Evolutionary conservation across 768 basidiomycete genomes (phyloP).

Genomic region (Trichaptum fuscoviolaceum): DNA sequence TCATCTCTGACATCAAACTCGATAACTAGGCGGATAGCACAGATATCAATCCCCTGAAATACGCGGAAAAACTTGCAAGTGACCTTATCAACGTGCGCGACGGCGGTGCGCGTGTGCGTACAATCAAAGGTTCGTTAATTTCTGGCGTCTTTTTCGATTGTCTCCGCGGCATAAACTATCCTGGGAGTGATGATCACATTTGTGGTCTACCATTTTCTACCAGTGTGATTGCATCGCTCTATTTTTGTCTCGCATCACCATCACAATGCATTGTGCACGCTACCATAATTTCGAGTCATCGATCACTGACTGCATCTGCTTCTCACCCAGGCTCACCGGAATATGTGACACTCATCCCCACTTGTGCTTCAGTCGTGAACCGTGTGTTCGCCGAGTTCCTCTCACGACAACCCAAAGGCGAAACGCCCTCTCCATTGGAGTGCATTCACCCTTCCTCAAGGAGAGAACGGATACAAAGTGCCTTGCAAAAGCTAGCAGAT

Average conservation of each 20-base stretch:
- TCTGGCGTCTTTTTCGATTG: too few species aligned
- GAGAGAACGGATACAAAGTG: slow-evolving; percentile 47
- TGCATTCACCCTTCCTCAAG: slow-evolving; percentile 2
- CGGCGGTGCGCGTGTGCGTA: slow-evolving; percentile 46
- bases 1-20: slow-evolving; percentile 8
- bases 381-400: slow-evolving; percentile 62
- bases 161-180: background rate
- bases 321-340: slow-evolving; percentile 44
- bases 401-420: slow-evolving; percentile 36
- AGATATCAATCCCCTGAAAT: slow-evolving; percentile 44
- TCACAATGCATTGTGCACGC: background rate
- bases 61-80: slow-evolving; percentile 50
- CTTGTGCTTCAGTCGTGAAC: slow-evolving; percentile 57
- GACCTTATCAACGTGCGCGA: slow-evolving; percentile 41
- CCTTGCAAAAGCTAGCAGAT: slow-evolving; percentile 48
- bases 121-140: slow-evolving; percentile 49
- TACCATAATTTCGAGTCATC: background rate
- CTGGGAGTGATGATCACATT: background rate
- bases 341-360: slow-evolving; percentile 48
- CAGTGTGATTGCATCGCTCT: background rate
- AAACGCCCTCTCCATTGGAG: slow-evolving; percentile 27
- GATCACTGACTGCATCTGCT: background rate
- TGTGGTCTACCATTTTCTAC: background rate
- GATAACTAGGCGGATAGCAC: slow-evolving; percentile 54
- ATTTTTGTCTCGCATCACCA: background rate